Evolutionary conservation across 2,329 filamentous ascomycete genomes (phyloP).

Genomic region (Boeremia exigua): DNA sequence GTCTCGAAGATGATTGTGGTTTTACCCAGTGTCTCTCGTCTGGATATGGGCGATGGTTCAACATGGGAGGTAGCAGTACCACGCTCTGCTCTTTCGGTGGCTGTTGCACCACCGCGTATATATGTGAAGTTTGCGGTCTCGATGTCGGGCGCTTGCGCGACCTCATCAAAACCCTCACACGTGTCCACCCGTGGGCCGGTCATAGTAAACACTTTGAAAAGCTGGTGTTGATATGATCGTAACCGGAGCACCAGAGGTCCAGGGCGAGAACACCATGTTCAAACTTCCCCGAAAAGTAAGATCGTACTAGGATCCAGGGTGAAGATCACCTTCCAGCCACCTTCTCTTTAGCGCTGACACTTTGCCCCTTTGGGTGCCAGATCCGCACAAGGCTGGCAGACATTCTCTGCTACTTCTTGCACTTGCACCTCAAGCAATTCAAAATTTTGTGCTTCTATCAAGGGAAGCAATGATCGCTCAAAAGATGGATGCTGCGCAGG

Average conservation of each 20-base stretch:
- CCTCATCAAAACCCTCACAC: not conserved
- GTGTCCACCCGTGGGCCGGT: not conserved
- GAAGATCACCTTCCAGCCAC: conserved; percentile 14
- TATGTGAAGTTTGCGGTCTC: not conserved
- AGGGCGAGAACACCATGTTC: not conserved
- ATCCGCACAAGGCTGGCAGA: not conserved
- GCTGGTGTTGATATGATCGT: no score
- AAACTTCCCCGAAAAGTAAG: not conserved
- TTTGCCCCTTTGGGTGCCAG: not conserved
- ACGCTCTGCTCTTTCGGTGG: not conserved
- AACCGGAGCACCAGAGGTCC: not conserved
- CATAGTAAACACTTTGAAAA: not conserved
- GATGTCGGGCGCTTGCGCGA: not conserved
- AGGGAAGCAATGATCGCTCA: no score
- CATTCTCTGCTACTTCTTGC: not conserved
- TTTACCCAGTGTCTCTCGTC: no score
- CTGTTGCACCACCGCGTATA: not conserved
- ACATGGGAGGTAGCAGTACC: not conserved
- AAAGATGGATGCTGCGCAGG: no score
- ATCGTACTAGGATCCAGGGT: not conserved
- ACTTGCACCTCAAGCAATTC: not conserved
- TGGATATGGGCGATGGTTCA: not conserved
- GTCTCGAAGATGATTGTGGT: not conserved
- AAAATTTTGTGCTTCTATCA: no score
- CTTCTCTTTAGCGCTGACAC: conserved; percentile 9